Conservation (phyloP, 1,139 yeast genomes). For the Taphrina pruni region DNA sequence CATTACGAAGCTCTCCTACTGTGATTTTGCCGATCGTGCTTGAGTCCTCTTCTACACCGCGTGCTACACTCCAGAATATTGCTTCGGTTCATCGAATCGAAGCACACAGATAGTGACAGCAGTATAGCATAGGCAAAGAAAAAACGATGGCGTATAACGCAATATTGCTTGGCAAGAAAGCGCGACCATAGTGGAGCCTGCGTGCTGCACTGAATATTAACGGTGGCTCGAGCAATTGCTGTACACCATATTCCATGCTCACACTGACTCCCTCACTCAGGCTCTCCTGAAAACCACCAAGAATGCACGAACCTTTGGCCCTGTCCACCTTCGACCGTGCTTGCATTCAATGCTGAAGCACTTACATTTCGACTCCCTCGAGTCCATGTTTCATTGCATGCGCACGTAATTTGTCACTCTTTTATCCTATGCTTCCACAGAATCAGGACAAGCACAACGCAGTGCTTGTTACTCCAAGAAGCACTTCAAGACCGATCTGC, state of each 20-base stretch:
- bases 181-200: not conserved
- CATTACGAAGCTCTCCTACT: no score
- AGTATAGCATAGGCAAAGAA: no score
- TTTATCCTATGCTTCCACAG: not conserved
- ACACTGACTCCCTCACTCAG: not conserved
- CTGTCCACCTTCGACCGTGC: slow-evolving; percentile 1
- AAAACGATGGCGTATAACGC: no score
- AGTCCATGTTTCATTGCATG: not conserved
- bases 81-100: no score
- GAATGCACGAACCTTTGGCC: not conserved
- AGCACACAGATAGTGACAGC: no score
- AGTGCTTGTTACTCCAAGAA: not conserved
- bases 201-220: not conserved
- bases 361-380: not conserved
- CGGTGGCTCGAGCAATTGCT: not conserved
- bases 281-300: slow-evolving; percentile 1
- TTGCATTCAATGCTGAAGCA: not conserved
- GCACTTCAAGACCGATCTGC: not conserved
- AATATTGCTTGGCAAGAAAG: no score
- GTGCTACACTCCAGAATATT: no score
- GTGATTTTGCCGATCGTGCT: no score
- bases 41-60: no score
- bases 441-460: not conserved
- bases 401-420: not conserved
- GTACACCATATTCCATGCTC: not conserved